These are phyloP conservation scores for Pleoardoris graminearum DNA, from an alignment of 2,329 filamentous ascomycete genomes.

Conservation along the genomic window DNA sequence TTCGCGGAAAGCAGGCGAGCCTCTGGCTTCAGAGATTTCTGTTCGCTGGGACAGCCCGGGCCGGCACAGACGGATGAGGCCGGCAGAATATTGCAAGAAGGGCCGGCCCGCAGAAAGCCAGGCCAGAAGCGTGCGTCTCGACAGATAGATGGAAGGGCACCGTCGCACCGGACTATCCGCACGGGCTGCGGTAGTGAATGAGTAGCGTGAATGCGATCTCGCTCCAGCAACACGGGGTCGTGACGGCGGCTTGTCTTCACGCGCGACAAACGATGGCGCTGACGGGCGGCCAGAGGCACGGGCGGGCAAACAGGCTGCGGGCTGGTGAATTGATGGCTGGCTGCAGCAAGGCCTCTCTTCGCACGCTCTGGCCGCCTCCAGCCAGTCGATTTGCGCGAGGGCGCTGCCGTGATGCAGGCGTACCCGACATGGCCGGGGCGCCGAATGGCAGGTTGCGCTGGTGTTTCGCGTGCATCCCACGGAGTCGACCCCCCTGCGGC, in stretches of 20 bases:
- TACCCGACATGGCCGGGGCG: slow-evolving; percentile 42
- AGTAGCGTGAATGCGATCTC: slow-evolving; percentile 3
- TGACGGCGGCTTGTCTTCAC: slow-evolving; percentile 6
- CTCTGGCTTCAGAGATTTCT: slow-evolving; percentile 22
- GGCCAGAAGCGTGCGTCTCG: slow-evolving; percentile 22
- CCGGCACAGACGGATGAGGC: slow-evolving; percentile 28
- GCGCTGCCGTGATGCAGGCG: slow-evolving; percentile 32
- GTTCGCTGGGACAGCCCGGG: slow-evolving; percentile 9
- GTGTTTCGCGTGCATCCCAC: slow-evolving; percentile 34
- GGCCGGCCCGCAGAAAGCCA: slow-evolving; percentile 39
- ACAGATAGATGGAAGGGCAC: slow-evolving; percentile 20
- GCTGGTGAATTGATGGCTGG: neutral
- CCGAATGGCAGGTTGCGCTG: slow-evolving; percentile 29
- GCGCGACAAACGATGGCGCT: slow-evolving; percentile 17
- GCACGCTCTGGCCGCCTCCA: slow-evolving; percentile 11
- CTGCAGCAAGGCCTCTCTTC: neutral
- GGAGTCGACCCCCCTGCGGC: slow-evolving; percentile 12
- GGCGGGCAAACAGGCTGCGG: slow-evolving; percentile 19
- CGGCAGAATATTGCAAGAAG: slow-evolving; percentile 30
- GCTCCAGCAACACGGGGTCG: slow-evolving; percentile 6
- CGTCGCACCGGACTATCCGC: no score
- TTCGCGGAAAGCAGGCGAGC: slow-evolving; percentile 2
- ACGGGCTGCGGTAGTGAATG: no score
- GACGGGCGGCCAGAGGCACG: slow-evolving; percentile 5
- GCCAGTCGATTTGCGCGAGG: slow-evolving; percentile 27